Evolutionary conservation across 2,329 filamentous ascomycete species (phyloP), one percentile per base, ranked within the genome.

Genomic region (Mollisia scopiformis): DNA sequence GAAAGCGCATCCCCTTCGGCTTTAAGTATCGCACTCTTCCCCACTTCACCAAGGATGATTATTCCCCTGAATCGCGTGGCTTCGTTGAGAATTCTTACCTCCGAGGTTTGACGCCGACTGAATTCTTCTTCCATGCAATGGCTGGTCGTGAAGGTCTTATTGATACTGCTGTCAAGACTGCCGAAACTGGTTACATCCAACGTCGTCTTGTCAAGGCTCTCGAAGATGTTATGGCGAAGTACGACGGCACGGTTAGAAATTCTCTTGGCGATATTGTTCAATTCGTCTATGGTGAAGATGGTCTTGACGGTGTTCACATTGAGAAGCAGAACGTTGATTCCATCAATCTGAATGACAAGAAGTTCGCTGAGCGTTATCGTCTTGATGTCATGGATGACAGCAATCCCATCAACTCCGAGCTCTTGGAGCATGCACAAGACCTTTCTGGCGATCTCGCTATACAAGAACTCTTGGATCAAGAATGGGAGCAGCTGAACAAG

Each of bases 81-180:
- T 99, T 99, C 73, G 95, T 99, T 21, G 95, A 99, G 77, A 99
- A 99, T 79, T 99, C 95, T 0, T 99, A 99, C 71, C 86, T 99
- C 13, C 91, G 95, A 81, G 95, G 95, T 58, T 80, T 99, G 61
- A 99, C 96, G 0, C 95, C 95, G 0, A 89, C 91, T 0, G 95
- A 99, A 70, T 99, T 99, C 80, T 99, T 97, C 82, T 99, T 99
- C 84, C 95, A 99, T 85, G 95, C 95, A 74, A 99, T 99, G 95
- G 95, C 95, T 83, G 95, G 95, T 92, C 88, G 95, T 82, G 95
- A 99, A 79, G 95, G 95, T 96, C 84, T 99, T 58, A 99, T 99
- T 71, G 95, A 99, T 84, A 99, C 95, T 55, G 95, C 95, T 68
- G 96, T 99, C 79, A 99, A 99, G 85, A 99, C 95, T 67, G 95